Conservation (phyloP, 2,329 filamentous ascomycete species). For the Diaporthe ilicicola region DNA sequence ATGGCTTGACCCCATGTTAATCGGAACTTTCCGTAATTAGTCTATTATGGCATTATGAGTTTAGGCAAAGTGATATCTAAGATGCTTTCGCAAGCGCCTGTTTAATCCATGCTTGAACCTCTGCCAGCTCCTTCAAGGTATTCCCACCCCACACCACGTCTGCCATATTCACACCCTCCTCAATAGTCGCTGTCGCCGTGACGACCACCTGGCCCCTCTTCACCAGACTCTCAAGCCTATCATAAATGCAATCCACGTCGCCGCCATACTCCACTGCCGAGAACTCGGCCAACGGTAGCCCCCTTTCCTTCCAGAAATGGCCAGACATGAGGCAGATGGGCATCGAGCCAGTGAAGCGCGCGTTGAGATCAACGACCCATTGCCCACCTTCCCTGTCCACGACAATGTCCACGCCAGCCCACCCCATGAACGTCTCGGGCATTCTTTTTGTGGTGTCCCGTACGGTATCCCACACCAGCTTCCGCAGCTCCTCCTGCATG, state of each 20-base stretch:
- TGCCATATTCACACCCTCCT: slow-evolving; percentile 36
- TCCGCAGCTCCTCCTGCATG: slow-evolving; percentile 32
- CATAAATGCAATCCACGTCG: slow-evolving; percentile 34
- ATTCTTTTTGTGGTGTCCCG: slow-evolving; percentile 35
- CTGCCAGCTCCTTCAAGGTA: slow-evolving; percentile 30
- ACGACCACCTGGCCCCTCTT: slow-evolving; percentile 34
- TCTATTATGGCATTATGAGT: background rate
- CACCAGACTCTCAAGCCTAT: slow-evolving; percentile 29
- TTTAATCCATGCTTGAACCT: slow-evolving; percentile 31
- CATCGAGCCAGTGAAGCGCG: slow-evolving; percentile 39
- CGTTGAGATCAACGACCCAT: slow-evolving; percentile 39
- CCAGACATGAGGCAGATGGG: slow-evolving; percentile 38
- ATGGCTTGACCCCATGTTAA: background rate
- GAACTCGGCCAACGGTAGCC: slow-evolving; percentile 36
- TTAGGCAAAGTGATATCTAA: background rate
- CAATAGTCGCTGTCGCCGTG: slow-evolving; percentile 36
- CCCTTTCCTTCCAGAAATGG: slow-evolving; percentile 36
- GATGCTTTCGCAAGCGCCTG: slow-evolving; percentile 23
- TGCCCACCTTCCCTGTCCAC: slow-evolving; percentile 33
- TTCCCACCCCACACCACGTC: slow-evolving; percentile 38
- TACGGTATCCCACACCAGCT: slow-evolving; percentile 34
- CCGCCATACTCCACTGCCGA: slow-evolving; percentile 36
- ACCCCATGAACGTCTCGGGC: slow-evolving; percentile 36
- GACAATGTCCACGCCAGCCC: slow-evolving; percentile 39
- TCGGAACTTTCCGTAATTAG: background rate